A percentile compares a stretch with the other conserved stretches of the same genome.
phyloP scores from a whole-genome alignment of 495 filamentous ascomycete species.

The Xylaria telfairii region DNA sequence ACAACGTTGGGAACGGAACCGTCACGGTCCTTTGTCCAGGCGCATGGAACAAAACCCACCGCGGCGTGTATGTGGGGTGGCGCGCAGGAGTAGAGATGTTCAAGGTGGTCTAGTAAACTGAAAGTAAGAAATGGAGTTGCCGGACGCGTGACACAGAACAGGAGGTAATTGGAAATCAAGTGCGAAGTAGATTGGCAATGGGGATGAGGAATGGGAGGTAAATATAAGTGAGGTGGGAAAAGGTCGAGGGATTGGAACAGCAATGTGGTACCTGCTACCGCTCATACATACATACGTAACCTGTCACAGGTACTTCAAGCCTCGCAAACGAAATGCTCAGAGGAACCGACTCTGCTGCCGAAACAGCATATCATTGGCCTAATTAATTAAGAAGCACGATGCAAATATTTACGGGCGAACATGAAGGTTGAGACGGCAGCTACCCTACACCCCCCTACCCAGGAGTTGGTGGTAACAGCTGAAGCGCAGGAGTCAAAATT shows the following conservation, averaged over 20 bases:
- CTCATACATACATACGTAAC: background rate
- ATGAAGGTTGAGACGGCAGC: background rate
- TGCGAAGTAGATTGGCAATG: background rate
- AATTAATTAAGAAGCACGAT: background rate
- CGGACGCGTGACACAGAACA: background rate
- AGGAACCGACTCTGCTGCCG: background rate
- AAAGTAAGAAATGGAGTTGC: background rate
- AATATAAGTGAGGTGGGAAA: background rate
- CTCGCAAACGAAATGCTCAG: background rate
- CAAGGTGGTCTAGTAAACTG: background rate
- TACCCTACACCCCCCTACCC: background rate
- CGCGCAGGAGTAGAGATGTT: background rate
- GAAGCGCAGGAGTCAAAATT: too few relatives aligned
- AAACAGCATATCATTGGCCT: background rate
- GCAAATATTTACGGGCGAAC: background rate
- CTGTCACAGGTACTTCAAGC: background rate
- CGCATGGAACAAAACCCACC: constrained; percentile 1
- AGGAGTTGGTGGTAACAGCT: constrained; percentile 1
- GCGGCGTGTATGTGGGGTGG: background rate
- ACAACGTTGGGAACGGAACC: background rate
- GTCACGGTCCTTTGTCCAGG: constrained; percentile 18
- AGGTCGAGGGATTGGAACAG: background rate
- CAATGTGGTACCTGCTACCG: background rate
- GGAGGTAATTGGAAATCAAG: background rate
- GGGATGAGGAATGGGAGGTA: too few relatives aligned